These are phyloP conservation scores for Globisporangium cederbergense DNA, from an alignment of 352 stramenopile species.

Conservation along the genomic window DNA sequence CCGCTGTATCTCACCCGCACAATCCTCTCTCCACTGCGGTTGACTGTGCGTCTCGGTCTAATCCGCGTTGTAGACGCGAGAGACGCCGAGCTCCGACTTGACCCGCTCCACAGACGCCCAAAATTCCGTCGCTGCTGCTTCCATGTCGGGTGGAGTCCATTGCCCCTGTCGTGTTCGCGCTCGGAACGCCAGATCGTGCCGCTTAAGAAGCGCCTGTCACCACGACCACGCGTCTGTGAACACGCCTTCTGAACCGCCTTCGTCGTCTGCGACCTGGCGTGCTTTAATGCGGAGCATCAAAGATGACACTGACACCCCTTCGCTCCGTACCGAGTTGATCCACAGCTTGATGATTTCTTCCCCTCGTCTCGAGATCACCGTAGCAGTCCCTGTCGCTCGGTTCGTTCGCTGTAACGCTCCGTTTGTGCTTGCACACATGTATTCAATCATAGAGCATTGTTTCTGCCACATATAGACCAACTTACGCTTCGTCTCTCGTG, in stretches of 20 bases:
- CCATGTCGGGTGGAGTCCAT: neutral
- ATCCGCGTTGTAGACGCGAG: neutral
- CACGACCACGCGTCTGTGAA: neutral
- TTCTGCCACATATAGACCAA: neutral
- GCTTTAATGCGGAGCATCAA: neutral
- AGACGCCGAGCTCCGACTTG: neutral
- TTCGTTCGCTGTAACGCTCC: neutral
- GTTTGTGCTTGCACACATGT: neutral
- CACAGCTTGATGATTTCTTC: neutral
- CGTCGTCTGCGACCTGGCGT: neutral
- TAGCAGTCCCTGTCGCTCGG: neutral
- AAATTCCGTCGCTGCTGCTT: neutral
- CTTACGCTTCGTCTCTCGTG: neutral
- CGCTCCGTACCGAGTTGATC: neutral
- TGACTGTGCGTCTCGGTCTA: neutral
- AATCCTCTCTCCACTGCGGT: neutral
- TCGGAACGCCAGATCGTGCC: neutral
- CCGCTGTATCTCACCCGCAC: neutral
- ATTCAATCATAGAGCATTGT: neutral
- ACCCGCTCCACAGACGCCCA: neutral
- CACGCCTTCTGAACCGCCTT: neutral
- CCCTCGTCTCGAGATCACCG: neutral
- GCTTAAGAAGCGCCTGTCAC: neutral
- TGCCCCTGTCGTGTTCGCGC: neutral
- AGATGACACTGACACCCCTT: neutral